Percentiles rank a stretch among this genome's conserved stretches.
Evolutionary conservation across 2,329 filamentous ascomycete genomes (phyloP).

Genomic region (Bisporella sp.): DNA sequence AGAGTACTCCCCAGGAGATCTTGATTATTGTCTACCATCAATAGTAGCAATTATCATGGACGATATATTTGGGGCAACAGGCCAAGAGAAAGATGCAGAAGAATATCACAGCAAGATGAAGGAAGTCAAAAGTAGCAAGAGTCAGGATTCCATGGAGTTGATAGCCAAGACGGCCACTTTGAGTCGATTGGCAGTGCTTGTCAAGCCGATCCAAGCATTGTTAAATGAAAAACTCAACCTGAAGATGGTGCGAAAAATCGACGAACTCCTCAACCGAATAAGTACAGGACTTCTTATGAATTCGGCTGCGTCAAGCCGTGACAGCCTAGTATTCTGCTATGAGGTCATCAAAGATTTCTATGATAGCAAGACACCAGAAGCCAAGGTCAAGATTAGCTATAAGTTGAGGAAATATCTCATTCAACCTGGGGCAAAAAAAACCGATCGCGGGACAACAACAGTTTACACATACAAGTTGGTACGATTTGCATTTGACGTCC

Average conservation of each 20-base stretch:
- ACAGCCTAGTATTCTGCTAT: conserved; percentile 90
- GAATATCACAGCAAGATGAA: conserved; percentile 95
- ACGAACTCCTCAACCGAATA: conserved; percentile 78
- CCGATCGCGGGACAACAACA: conserved; percentile 64
- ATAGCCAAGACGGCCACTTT: conserved; percentile 79
- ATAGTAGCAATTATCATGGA: conserved; percentile 89
- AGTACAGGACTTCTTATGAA: conserved; percentile 80
- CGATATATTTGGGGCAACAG: conserved; percentile 87
- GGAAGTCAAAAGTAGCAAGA: conserved; percentile 97
- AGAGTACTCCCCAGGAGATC: conserved; percentile 68
- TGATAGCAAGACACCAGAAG: conserved; percentile 47
- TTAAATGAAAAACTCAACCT: conserved; percentile 79
- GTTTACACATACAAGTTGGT: conserved; percentile 83
- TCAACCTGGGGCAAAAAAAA: conserved; percentile 72
- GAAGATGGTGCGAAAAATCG: conserved; percentile 80
- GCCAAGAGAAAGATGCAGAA: conserved; percentile 94
- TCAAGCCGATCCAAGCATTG: conserved; percentile 71
- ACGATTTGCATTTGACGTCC: conserved; percentile 79
- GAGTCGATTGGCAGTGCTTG: conserved; percentile 62
- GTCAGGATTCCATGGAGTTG: conserved; percentile 94
- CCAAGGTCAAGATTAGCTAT: conserved; percentile 50
- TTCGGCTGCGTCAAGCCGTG: conserved; percentile 66
- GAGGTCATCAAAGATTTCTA: conserved; percentile 88
- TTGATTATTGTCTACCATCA: conserved; percentile 78
- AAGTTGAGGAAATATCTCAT: conserved; percentile 69